Conservation (phyloP, 2,329 filamentous ascomycete species). For the Penicillium corylophilum region DNA sequence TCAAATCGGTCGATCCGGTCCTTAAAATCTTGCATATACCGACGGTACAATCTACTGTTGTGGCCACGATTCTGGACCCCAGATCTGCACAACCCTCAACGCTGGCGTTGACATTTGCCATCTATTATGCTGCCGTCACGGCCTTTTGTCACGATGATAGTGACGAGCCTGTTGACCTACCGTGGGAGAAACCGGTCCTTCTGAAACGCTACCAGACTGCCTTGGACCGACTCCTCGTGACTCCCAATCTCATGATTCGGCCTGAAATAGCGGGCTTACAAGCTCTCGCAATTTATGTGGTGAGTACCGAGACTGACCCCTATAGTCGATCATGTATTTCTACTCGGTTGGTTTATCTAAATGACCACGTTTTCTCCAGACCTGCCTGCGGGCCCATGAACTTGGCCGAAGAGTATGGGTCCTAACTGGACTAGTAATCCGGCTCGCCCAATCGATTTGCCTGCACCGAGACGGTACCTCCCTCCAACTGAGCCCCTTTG, state of each 20-base stretch:
- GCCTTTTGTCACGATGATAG: slow-evolving; percentile 27
- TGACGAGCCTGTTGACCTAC: slow-evolving; percentile 23
- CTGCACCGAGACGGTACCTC: slow-evolving; percentile 61
- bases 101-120: slow-evolving; percentile 54
- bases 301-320: slow-evolving; percentile 20
- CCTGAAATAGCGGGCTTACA: slow-evolving; percentile 16
- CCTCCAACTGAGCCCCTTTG: slow-evolving; percentile 51
- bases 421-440: slow-evolving; percentile 52
- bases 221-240: background rate
- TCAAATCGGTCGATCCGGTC: slow-evolving; percentile 21
- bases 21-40: slow-evolving; percentile 23
- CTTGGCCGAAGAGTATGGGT: slow-evolving; percentile 49
- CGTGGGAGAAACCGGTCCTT: background rate
- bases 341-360: slow-evolving; percentile 22
- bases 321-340: no score
- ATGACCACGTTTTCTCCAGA: slow-evolving; percentile 55
- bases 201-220: no score
- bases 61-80: slow-evolving; percentile 26
- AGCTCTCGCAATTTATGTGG: slow-evolving; percentile 21
- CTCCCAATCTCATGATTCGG: slow-evolving; percentile 14
- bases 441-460: slow-evolving; percentile 60
- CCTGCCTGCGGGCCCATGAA: slow-evolving; percentile 50
- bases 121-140: slow-evolving; percentile 57
- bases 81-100: slow-evolving; percentile 29
- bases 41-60: slow-evolving; percentile 15